These are phyloP conservation scores for Abelmoschus esculentus DNA, from an alignment of 345 rosid species.

Conservation along the genomic window DNA sequence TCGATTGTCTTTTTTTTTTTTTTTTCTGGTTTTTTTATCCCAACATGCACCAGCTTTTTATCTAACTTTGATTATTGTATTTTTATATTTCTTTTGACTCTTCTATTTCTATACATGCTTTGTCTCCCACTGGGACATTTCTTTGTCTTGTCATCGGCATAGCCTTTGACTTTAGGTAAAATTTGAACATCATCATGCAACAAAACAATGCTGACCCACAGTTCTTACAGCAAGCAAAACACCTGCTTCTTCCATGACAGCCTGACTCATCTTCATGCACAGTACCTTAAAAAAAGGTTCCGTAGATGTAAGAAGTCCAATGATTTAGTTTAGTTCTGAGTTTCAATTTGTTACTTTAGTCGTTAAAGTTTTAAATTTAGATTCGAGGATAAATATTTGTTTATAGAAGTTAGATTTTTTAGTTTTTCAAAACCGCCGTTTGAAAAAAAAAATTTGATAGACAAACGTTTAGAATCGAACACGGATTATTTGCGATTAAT, in stretches of 20 bases:
- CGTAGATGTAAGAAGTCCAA: no score
- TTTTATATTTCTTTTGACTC: background rate
- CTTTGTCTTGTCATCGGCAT: background rate
- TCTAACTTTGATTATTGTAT: background rate
- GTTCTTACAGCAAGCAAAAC: background rate
- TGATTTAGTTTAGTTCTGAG: no score
- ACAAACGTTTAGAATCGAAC: no score
- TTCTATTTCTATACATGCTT: background rate
- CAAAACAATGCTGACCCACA: background rate
- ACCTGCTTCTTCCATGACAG: background rate
- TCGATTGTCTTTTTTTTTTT: background rate
- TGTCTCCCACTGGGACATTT: background rate
- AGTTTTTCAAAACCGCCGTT: no score
- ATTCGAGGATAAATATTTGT: no score
- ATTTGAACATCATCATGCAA: background rate
- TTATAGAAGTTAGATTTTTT: no score
- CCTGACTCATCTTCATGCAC: background rate
- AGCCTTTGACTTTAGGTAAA: background rate
- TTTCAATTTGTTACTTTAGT: no score
- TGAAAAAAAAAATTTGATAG: no score
- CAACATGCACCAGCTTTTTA: conserved; percentile 7
- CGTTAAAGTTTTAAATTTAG: no score
- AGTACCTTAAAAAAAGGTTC: no score
- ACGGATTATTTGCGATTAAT: no score
- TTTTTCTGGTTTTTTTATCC: background rate